These are phyloP conservation scores for Zygotorulaspora danielsina DNA, from an alignment of 805 yeast species.

Conservation along the genomic window DNA sequence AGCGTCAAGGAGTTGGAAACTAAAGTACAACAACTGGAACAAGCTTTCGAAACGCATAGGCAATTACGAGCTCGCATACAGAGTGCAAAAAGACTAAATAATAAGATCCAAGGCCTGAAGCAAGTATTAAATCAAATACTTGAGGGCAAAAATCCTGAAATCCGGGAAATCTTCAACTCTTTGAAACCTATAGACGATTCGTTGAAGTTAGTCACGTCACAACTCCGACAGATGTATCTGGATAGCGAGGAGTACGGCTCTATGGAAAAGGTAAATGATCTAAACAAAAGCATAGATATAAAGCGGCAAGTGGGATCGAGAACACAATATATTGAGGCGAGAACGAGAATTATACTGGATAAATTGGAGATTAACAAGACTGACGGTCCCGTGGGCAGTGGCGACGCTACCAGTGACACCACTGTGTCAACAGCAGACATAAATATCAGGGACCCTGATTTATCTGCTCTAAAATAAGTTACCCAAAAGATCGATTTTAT, in stretches of 20 bases:
- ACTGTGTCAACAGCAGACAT: too few species aligned
- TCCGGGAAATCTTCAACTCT: constrained; percentile 17
- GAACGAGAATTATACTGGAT: constrained; percentile 8
- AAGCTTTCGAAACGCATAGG: constrained; percentile 18
- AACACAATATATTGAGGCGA: constrained; percentile 10
- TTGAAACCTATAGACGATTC: constrained; percentile 31
- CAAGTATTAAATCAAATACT: constrained; percentile 11
- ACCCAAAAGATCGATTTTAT: too few species aligned
- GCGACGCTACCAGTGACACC: too few species aligned
- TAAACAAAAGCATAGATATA: not conserved
- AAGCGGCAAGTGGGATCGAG: constrained; percentile 4
- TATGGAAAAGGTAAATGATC: constrained; percentile 18
- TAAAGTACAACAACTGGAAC: constrained; percentile 23
- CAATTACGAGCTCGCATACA: constrained; percentile 19
- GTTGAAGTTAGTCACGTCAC: constrained; percentile 23
- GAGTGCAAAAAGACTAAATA: constrained; percentile 17
- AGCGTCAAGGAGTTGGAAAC: constrained; percentile 16
- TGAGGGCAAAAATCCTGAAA: constrained; percentile 13
- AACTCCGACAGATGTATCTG: constrained; percentile 26
- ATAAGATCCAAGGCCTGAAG: constrained; percentile 26
- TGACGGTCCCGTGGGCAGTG: too few species aligned
- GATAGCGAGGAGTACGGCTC: constrained; percentile 28
- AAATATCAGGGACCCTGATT: constrained; percentile 6
- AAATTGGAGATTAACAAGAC: not conserved
- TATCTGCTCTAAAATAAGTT: constrained; percentile 1